Evolutionary conservation across 306 rosid genomes (phyloP).

Genomic region (Echinosophora koreensis): DNA sequence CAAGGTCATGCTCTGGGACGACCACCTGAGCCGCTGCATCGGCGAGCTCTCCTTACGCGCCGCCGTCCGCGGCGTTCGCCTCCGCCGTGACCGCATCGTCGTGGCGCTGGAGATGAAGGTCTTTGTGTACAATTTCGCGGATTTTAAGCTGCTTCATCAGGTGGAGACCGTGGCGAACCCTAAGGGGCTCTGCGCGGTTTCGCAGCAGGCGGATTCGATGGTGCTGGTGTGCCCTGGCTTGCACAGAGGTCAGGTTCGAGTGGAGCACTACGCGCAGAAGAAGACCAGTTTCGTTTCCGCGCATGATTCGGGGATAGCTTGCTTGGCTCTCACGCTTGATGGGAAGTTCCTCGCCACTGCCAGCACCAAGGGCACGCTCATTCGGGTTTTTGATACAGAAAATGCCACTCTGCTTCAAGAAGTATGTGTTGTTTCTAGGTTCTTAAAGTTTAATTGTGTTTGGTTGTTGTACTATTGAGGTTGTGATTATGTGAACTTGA

Average conservation of each 20-base stretch:
- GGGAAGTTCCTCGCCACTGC: slow-evolving; percentile 70
- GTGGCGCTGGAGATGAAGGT: slow-evolving; percentile 71
- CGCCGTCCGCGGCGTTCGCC: slow-evolving; percentile 58
- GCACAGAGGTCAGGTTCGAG: slow-evolving; percentile 67
- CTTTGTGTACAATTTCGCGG: slow-evolving; percentile 60
- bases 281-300: slow-evolving; percentile 62
- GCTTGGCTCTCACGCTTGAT: slow-evolving; percentile 68
- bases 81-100: slow-evolving; percentile 63
- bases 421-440: slow-evolving; percentile 45
- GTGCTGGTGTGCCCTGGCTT: slow-evolving; percentile 69
- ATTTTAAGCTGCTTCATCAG: slow-evolving; percentile 60
- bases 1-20: slow-evolving; percentile 73
- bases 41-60: slow-evolving; percentile 69
- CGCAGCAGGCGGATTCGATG: slow-evolving; percentile 55
- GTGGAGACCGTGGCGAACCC: slow-evolving; percentile 72
- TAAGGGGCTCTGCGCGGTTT: slow-evolving; percentile 70
- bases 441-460: neutral
- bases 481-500: neutral
- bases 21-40: slow-evolving; percentile 58
- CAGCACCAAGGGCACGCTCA: slow-evolving; percentile 67
- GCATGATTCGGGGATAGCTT: slow-evolving; percentile 68
- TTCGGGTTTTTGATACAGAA: slow-evolving; percentile 60
- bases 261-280: slow-evolving; percentile 62
- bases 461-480: neutral
- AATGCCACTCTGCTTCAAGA: slow-evolving; percentile 69